Evolutionary conservation across 2,329 filamentous ascomycete species (phyloP).

Genomic region (Diaporthe australafricana): DNA sequence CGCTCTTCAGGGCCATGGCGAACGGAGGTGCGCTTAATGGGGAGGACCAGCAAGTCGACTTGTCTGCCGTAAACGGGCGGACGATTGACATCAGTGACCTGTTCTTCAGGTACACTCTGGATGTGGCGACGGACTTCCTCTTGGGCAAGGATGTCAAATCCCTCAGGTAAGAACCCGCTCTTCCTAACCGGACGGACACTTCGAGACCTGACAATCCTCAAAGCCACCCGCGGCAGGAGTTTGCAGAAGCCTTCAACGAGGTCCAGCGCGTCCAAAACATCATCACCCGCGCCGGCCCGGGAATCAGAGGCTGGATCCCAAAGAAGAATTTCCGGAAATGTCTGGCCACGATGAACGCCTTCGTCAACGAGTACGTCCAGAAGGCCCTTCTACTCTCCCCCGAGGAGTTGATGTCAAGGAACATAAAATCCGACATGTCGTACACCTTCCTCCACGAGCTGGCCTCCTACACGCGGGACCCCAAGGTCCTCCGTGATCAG

Average conservation of each 20-base stretch:
- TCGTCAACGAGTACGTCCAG: slow-evolving; percentile 84
- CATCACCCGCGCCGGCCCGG: slow-evolving; percentile 73
- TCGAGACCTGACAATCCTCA: slow-evolving; percentile 3
- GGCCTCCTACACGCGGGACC: slow-evolving; percentile 80
- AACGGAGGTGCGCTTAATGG: slow-evolving; percentile 68
- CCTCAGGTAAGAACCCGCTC: slow-evolving; percentile 56
- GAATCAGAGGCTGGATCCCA: slow-evolving; percentile 70
- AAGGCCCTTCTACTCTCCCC: slow-evolving; percentile 75
- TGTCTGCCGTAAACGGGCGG: slow-evolving; percentile 69
- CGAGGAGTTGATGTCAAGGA: slow-evolving; percentile 78
- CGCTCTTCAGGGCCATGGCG: slow-evolving; percentile 76
- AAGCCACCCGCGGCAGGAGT: slow-evolving; percentile 70
- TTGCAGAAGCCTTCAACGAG: slow-evolving; percentile 85
- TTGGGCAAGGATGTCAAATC: slow-evolving; percentile 80
- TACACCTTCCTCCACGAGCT: slow-evolving; percentile 92
- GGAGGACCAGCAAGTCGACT: slow-evolving; percentile 72
- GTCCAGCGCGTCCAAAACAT: slow-evolving; percentile 81
- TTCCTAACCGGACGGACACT: neutral
- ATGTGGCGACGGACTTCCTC: slow-evolving; percentile 88
- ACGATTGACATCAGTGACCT: slow-evolving; percentile 79
- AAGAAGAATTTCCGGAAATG: slow-evolving; percentile 71
- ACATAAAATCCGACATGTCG: slow-evolving; percentile 73
- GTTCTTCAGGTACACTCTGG: slow-evolving; percentile 87
- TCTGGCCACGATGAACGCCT: slow-evolving; percentile 77
- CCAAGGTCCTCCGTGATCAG: slow-evolving; percentile 83